A percentile compares a stretch with the other conserved stretches of the same genome.
These are phyloP conservation scores for Russula earlei DNA, from an alignment of 768 basidiomycete species.

Conservation along the genomic window DNA sequence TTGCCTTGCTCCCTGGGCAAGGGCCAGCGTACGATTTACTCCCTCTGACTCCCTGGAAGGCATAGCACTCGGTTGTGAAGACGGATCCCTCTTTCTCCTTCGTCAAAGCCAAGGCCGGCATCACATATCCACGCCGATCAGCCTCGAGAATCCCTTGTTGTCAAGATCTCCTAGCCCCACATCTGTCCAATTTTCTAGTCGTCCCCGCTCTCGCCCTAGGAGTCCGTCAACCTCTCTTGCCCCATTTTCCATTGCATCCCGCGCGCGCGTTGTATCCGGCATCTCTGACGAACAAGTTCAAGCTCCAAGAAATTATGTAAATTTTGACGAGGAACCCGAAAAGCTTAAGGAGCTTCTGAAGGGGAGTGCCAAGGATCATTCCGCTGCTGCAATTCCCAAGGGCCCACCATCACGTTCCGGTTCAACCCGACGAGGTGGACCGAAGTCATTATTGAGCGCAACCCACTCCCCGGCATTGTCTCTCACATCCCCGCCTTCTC, in stretches of 20 bases:
- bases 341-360: conserved; percentile 66
- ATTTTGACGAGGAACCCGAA: conserved; percentile 76
- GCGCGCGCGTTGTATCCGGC: conserved; percentile 62
- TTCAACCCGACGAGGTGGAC: conserved; percentile 23
- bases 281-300: conserved; percentile 62
- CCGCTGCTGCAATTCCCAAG: conserved; percentile 9
- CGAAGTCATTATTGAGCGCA: conserved; percentile 38
- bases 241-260: conserved; percentile 44
- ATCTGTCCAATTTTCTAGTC: too few species aligned
- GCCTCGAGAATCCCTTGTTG: not conserved
- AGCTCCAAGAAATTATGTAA: conserved; percentile 70
- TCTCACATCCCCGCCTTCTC: not conserved
- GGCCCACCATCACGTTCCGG: conserved; percentile 17
- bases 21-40: not conserved
- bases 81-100: too few species aligned
- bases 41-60: conserved; percentile 19
- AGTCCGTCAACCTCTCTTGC: too few species aligned
- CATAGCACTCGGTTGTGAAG: conserved; percentile 29
- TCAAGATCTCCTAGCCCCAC: too few species aligned
- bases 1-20: not conserved
- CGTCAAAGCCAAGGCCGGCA: conserved; percentile 6
- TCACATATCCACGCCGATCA: not conserved
- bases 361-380: conserved; percentile 33
- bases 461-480: conserved; percentile 25
- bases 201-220: too few species aligned